Percentiles rank a stretch among this genome's conserved stretches.
These are phyloP conservation scores for Leptographium radiaticola DNA, from an alignment of 2,329 filamentous ascomycete genomes.

Conservation along the genomic window DNA sequence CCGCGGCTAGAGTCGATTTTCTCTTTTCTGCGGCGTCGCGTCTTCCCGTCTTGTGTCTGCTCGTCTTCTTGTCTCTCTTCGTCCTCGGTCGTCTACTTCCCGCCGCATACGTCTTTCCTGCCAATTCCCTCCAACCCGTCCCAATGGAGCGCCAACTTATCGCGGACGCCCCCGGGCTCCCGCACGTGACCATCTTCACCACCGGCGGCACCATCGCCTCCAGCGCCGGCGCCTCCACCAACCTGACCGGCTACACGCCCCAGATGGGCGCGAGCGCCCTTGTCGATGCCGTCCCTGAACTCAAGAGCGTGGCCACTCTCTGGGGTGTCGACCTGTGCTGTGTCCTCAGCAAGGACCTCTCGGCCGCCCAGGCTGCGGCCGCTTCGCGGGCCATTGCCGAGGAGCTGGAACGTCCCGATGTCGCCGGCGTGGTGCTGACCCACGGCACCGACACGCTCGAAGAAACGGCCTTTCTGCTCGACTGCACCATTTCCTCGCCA, in stretches of 20 bases:
- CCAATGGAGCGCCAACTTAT: no score
- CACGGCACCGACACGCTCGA: slow-evolving; percentile 55
- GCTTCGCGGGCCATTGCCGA: slow-evolving; percentile 33
- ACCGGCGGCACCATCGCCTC: slow-evolving; percentile 49
- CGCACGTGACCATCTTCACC: slow-evolving; percentile 43
- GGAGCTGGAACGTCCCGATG: slow-evolving; percentile 29
- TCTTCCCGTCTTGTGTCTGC: no score
- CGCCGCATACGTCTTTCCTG: no score
- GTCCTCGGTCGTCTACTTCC: neutral
- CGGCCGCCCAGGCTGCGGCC: slow-evolving; percentile 31
- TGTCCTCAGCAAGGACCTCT: slow-evolving; percentile 33
- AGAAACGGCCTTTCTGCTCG: slow-evolving; percentile 50
- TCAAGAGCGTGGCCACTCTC: slow-evolving; percentile 41
- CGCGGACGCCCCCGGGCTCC: slow-evolving; percentile 18
- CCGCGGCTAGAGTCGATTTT: no score
- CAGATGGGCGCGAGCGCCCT: slow-evolving; percentile 36
- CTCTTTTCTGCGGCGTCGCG: no score
- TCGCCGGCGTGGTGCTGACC: slow-evolving; percentile 42
- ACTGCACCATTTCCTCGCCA: slow-evolving; percentile 39
- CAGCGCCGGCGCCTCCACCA: slow-evolving; percentile 30
- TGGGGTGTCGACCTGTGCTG: slow-evolving; percentile 38
- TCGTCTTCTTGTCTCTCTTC: neutral
- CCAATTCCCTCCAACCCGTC: no score
- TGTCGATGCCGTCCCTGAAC: slow-evolving; percentile 40
- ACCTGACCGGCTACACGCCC: slow-evolving; percentile 29